These are phyloP conservation scores for Porodaedalea pini DNA, from an alignment of 1,284 basidiomycete genomes.

Conservation along the genomic window DNA sequence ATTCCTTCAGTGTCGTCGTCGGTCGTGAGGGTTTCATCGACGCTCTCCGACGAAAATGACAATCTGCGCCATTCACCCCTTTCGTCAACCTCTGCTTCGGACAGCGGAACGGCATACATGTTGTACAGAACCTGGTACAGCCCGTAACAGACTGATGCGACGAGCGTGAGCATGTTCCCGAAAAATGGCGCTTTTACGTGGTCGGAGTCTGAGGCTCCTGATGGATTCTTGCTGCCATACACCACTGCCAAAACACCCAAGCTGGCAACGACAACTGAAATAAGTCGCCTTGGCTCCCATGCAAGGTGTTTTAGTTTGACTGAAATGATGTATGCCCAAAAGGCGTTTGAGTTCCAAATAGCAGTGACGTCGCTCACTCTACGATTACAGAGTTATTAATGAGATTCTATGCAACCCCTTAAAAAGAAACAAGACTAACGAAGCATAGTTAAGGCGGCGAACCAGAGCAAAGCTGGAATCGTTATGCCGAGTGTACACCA, in stretches of 20 bases:
- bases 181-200: conserved; percentile 45
- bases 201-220: conserved; percentile 20
- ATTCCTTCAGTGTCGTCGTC: conserved; percentile 28
- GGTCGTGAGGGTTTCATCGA: conserved; percentile 19
- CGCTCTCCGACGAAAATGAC: conserved; percentile 32
- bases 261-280: conserved; percentile 73
- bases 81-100: conserved; percentile 44
- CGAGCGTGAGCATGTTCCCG: conserved; percentile 70
- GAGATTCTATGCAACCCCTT: conserved; percentile 12
- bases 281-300: conserved; percentile 61
- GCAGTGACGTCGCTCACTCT: conserved; percentile 79
- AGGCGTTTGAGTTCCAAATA: conserved; percentile 82
- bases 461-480: conserved; percentile 68
- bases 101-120: conserved; percentile 63
- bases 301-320: conserved; percentile 55
- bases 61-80: conserved; percentile 39
- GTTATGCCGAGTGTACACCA: conserved; percentile 58
- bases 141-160: conserved; percentile 66
- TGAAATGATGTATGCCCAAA: conserved; percentile 75
- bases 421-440: conserved; percentile 49
- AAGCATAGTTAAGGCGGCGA: conserved; percentile 63
- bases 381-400: conserved; percentile 17
- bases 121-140: conserved; percentile 83
- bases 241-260: conserved; percentile 69
- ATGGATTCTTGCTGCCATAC: conserved; percentile 61